phyloP scores from a whole-genome alignment of 2,329 filamentous ascomycete species.

The Onygenales sp. region DNA sequence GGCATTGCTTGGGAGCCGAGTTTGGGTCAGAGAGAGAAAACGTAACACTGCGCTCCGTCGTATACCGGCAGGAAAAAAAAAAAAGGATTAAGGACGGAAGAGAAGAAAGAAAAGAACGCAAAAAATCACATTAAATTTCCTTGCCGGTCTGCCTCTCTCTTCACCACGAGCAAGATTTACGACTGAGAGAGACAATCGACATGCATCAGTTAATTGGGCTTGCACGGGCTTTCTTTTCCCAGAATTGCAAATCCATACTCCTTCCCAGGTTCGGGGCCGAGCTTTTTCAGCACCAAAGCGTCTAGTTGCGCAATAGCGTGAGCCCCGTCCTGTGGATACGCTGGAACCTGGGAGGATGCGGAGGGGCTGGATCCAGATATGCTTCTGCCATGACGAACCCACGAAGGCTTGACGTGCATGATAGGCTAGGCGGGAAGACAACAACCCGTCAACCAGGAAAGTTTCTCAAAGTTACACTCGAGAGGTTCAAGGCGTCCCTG shows the following conservation, averaged over 20 bases:
- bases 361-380: not conserved
- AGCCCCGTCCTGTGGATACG: not conserved
- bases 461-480: not conserved
- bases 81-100: too few species aligned
- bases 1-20: not conserved
- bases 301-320: slow-evolving; percentile 3
- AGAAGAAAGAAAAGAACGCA: too few species aligned
- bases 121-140: too few species aligned
- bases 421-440: not conserved
- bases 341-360: not conserved
- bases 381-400: not conserved
- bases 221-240: not conserved
- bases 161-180: not conserved
- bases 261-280: not conserved
- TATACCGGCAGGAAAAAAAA: not conserved
- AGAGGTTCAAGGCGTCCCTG: not conserved
- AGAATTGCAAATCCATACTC: not conserved
- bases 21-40: not conserved
- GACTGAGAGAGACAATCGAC: not conserved
- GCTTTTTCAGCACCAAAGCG: not conserved
- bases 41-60: not conserved
- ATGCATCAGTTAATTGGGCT: not conserved
- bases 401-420: not conserved
- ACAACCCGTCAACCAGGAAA: not conserved
- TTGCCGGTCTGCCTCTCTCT: not conserved